phyloP scores from a whole-genome alignment of 495 filamentous ascomycete genomes.

The Penicillium canariense region DNA sequence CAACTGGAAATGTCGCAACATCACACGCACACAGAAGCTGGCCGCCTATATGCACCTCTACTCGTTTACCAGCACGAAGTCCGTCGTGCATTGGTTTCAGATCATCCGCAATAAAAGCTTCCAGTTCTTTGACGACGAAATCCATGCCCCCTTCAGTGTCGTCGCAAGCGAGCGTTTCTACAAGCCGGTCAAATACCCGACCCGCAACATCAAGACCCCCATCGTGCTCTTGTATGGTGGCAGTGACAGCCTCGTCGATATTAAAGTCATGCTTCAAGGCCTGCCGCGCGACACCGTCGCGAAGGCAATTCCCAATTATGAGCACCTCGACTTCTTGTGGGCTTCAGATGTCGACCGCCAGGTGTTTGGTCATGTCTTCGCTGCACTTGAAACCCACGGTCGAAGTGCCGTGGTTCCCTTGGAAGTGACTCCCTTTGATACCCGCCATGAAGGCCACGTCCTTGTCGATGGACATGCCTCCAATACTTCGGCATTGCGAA shows the following conservation, averaged over 20 bases:
- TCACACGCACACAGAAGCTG: constrained; percentile 83
- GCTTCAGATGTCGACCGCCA: constrained; percentile 76
- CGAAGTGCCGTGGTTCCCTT: not conserved
- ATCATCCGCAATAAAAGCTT: constrained; percentile 94
- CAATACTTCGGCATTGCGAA: constrained; percentile 6
- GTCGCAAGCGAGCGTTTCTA: constrained; percentile 63
- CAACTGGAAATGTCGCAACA: constrained; percentile 85
- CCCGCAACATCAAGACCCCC: constrained; percentile 93
- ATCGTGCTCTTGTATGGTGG: constrained; percentile 92
- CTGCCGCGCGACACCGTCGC: constrained; percentile 80
- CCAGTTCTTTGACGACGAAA: constrained; percentile 97
- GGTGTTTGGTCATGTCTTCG: constrained; percentile 87
- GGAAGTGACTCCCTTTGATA: not conserved
- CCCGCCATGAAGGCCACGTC: not conserved
- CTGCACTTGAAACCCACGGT: constrained; percentile 70
- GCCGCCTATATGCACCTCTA: constrained; percentile 97
- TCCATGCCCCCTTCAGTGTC: constrained; percentile 61
- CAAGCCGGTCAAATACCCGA: constrained; percentile 94
- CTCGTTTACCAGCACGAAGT: constrained; percentile 93
- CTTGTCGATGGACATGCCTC: constrained; percentile 17
- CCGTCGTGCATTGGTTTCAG: constrained; percentile 98
- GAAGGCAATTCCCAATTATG: constrained; percentile 82
- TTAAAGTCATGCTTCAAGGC: constrained; percentile 84
- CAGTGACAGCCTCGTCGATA: constrained; percentile 92
- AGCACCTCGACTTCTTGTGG: constrained; percentile 98